Evolutionary conservation across 495 filamentous ascomycete species (phyloP), one percentile per base, ranked within the genome.

Genomic region (Immersiella caudata): DNA sequence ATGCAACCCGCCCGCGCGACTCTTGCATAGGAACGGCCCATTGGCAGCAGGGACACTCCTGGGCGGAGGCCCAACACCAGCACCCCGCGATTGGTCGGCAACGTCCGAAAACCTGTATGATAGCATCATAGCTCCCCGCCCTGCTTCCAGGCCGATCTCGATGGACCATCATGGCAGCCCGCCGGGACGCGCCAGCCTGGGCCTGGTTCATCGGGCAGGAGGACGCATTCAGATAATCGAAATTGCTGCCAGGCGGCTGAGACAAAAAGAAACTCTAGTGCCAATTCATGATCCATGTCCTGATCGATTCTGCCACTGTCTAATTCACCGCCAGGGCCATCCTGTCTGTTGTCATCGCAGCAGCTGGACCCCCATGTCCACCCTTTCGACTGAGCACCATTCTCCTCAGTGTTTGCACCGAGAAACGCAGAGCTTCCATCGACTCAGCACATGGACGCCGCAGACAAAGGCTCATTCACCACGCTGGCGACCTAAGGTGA

Each of bases 121-220:
- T 75, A 69, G 67, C 74, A 74, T 76, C 74, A 76, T 76, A 24
- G 58, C 66, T 65, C 67, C 66, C 65, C 67, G 24, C 58, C 33
- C 52, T 62, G 68, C 67, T 70, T 71, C 67, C 62, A 50, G 66
- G 18, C 35, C 63, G 63, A 65, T 65, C 63, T 49, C 52, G 63
- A 65, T 65, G 29, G 25, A 26, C 27, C 14, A 26, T 40, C 25
- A 64, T 35, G 52, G 52, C 52, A 26, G 6, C 40, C 52, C 52
- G 25, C 12, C 21, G 52, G 52, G 52, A 46, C 40, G 16, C 24
- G 52, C 52, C 52, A 55, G 52, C 20, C 21, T 26, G 20, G 7
- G 52, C 52, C 21, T 55, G 52, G 21, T 20, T 55, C 22, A 11
- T 55, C 7, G 52, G 40, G 16, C 5, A 46, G 40, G 40, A 46